A percentile compares a stretch with the other conserved stretches of the same genome.
Evolutionary conservation across 1,284 basidiomycete genomes (phyloP).

Genomic region (Ustilago sp.): DNA sequence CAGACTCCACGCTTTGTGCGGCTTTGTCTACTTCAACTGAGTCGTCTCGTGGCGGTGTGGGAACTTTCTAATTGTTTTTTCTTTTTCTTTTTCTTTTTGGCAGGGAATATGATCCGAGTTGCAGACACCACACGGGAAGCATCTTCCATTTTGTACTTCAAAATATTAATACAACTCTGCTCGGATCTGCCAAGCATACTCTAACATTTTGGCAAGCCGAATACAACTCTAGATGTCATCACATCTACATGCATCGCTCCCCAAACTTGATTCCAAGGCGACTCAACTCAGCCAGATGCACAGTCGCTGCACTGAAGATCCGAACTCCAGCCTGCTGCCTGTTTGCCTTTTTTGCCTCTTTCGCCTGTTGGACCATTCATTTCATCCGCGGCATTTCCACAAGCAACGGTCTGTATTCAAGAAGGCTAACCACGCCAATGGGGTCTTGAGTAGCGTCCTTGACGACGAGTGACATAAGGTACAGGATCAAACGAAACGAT

Average conservation of each 20-base stretch:
- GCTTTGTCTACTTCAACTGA: too few relatives aligned
- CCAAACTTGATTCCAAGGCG: not conserved
- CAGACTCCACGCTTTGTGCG: too few relatives aligned
- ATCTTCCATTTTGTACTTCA: not conserved
- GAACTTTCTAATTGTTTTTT: not conserved
- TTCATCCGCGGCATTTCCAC: slow-evolving; percentile 4
- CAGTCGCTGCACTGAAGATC: slow-evolving; percentile 8
- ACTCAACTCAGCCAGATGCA: not conserved
- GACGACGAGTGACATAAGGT: not conserved
- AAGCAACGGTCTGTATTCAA: not conserved
- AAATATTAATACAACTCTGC: not conserved
- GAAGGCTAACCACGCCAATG: too few relatives aligned
- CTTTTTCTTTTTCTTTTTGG: not conserved
- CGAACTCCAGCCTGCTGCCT: not conserved
- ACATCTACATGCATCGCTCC: not conserved
- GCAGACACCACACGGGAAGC: not conserved
- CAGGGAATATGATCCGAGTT: not conserved
- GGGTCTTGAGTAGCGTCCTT: too few relatives aligned
- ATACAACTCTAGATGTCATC: not conserved
- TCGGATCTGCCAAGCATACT: not conserved
- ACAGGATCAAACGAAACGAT: not conserved
- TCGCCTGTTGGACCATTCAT: not conserved
- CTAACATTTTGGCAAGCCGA: not conserved
- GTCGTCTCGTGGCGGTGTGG: not conserved
- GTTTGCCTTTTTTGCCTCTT: not conserved